Conservation (phyloP, 1,139 yeast genomes). For the Blastobotrys petasosporus region DNA sequence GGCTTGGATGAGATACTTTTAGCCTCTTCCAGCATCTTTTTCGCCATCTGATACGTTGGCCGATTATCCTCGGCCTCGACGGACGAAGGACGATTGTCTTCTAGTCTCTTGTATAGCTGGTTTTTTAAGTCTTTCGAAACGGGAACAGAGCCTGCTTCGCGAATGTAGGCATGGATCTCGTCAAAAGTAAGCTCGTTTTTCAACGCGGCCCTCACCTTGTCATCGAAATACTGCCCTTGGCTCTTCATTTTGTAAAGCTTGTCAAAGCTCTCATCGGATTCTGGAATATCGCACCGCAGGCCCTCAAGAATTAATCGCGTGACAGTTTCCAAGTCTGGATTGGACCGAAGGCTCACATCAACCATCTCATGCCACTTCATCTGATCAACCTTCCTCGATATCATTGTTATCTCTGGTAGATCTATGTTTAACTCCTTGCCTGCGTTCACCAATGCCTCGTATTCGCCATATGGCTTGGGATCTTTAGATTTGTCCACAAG, state of each 20-base stretch:
- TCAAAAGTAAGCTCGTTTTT: neutral
- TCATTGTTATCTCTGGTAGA: constrained; percentile 45
- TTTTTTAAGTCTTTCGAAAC: constrained; percentile 3
- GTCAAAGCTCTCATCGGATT: constrained; percentile 22
- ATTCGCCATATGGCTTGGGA: constrained; percentile 24
- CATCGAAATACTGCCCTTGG: constrained; percentile 19
- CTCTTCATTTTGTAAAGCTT: constrained; percentile 16
- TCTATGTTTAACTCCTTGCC: constrained; percentile 58
- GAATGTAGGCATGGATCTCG: constrained; percentile 2
- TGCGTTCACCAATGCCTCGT: constrained; percentile 34
- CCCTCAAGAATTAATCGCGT: constrained; percentile 42
- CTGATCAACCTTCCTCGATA: constrained; percentile 46
- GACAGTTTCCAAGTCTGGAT: constrained; percentile 35
- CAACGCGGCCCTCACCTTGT: constrained; percentile 1
- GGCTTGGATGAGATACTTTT: constrained; percentile 20
- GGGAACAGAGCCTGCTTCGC: neutral
- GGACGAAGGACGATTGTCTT: constrained; percentile 16
- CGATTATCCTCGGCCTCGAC: constrained; percentile 21
- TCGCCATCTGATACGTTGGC: constrained; percentile 28
- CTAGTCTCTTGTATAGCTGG: constrained; percentile 2
- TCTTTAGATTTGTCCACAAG: constrained; percentile 11
- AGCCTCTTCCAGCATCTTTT: constrained; percentile 26
- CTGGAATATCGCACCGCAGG: constrained; percentile 16
- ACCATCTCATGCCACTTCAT: constrained; percentile 45
- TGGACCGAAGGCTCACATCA: constrained; percentile 17